A percentile compares a stretch with the other conserved stretches of the same genome.
phyloP scores from a whole-genome alignment of 2,329 filamentous ascomycete species.

The Trichocomaceae sp. region DNA sequence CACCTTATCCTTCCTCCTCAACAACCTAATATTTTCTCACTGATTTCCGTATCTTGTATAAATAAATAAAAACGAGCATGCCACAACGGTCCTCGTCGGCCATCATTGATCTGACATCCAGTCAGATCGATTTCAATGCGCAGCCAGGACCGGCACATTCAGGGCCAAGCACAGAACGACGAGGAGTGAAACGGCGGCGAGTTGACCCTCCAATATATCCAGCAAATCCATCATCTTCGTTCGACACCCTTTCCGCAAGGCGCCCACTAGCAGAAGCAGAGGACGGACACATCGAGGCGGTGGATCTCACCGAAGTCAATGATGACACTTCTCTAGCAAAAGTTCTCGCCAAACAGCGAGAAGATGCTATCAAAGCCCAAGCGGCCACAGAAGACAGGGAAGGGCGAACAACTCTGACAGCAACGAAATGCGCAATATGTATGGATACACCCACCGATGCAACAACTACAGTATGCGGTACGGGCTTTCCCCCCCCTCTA shows the following conservation, averaged over 20 bases:
- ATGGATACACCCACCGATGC: slow-evolving; percentile 56
- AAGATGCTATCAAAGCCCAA: slow-evolving; percentile 46
- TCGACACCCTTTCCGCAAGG: not conserved
- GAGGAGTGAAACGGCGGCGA: slow-evolving; percentile 16
- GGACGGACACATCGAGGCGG: slow-evolving; percentile 36
- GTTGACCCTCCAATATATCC: slow-evolving; percentile 9
- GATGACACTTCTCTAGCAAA: slow-evolving; percentile 37
- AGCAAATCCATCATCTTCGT: slow-evolving; percentile 12
- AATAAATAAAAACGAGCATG: slow-evolving; percentile 4
- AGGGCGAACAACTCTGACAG: slow-evolving; percentile 37
- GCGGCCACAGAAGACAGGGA: slow-evolving; percentile 25
- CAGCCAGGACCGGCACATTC: not conserved
- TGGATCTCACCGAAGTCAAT: slow-evolving; percentile 46
- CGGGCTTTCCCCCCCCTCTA: slow-evolving; percentile 18
- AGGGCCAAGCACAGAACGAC: not conserved
- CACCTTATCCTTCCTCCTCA: too few species aligned
- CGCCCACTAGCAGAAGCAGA: slow-evolving; percentile 5
- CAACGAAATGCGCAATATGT: slow-evolving; percentile 56
- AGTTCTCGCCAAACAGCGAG: slow-evolving; percentile 47
- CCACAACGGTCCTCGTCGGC: not conserved
- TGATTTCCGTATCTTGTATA: not conserved
- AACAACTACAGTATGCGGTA: slow-evolving; percentile 56
- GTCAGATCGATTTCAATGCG: slow-evolving; percentile 5
- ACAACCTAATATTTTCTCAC: not conserved
- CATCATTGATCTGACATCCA: slow-evolving; percentile 10